Base-by-base conservation (phyloP, 148 eudicot genomes). In the Dianthus caryophyllus region DNA sequence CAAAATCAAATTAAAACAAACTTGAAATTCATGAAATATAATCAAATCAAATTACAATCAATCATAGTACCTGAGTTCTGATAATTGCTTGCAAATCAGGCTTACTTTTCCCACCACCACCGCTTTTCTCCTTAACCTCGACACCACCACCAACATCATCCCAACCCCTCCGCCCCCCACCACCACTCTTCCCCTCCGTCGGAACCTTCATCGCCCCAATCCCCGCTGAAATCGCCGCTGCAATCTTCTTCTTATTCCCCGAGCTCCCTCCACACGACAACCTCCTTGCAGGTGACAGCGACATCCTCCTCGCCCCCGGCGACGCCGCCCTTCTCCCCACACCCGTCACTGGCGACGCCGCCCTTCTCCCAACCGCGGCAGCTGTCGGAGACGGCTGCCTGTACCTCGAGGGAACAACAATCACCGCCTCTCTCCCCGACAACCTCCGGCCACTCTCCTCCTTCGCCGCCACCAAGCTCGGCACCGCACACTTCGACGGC, bases 41-140 rank as follows among this genome's bases (percentile, higher is more conserved):
- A 46, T 46, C 49, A 46, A 46, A 14, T 22, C n/a, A n/a, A n/a
- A n/a, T n/a, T n/a, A n/a, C n/a, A n/a, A n/a, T n/a, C n/a, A n/a
- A n/a, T n/a, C n/a, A n/a, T n/a, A n/a, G 13, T 80, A 94, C 99
- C 97, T 94, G 99, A 79, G 99, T 90, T 58, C 97, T 79, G 71
- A 94, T 49, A 39, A 90, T 73, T 12, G 98, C 85, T 64, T 87
- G 89, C 61, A 84, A 72, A 80, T 90, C 97, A 17, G 82, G 81
- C 72, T 85, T 88, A 63, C 57, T 79, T 70, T 79, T 90, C 2
- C 33, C 14, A 16, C 63, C 24, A 24, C 9, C 61, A 69, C 17
- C 10, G 33, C 18, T 56, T 64, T 72, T 72, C 48, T 72, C 75
- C 62, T 72, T 72, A 6, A 56, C 49, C 2, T 38, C 47, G 17